Base-by-base conservation (phyloP, 768 basidiomycete genomes). In the Cubamyces sp. region DNA sequence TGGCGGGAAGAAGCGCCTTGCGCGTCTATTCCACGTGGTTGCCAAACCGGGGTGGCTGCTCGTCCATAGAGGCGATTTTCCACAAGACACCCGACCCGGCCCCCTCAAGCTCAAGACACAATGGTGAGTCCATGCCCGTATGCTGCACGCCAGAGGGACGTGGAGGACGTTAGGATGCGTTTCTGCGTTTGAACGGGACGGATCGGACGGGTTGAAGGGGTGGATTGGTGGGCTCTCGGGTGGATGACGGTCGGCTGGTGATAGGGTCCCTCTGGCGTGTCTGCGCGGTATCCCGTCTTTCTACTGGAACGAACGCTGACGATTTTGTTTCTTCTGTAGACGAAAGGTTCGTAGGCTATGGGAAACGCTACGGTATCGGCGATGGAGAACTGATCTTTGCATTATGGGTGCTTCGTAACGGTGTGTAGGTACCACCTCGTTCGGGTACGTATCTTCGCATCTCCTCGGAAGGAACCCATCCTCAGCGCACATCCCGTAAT, bases 391-490 rank as follows among this genome's bases (percentile, higher is more conserved):
- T 66, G 65, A 69, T 70, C 43, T 61, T 55, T 46, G 57, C 64
- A 39, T 49, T 50, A 46, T 63, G 67, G 54, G 16, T 42, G 41
- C 9, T 51, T 19, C 18, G 37, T 55, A 37, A 69, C 52, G 68
- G 66, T 60, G 45, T 53, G 65, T 69, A 92, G 94, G 94, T 88
- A 96, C 94, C 74, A 94, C 94, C 77, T 95, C 94, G 75, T 96
- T 96, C 76, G 92, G 91, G 91, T 94, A 74, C 75, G 91, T 88
- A 51, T 46, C 26, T 19, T 37, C 45, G 18, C 5, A 14, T n/a
- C 43, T 42, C 48, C 0, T 41, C 19, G 18, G 43, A 14, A 8
- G 50, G 60, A 8, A n/a, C 21, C 25, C 30, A 41, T 52, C 46
- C 51, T 46, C 21, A 62, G 47, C 39, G 37, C 58, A 60, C 11